Evolutionary conservation across 495 filamentous ascomycete species (phyloP).

Genomic region (Neurospora sp.): DNA sequence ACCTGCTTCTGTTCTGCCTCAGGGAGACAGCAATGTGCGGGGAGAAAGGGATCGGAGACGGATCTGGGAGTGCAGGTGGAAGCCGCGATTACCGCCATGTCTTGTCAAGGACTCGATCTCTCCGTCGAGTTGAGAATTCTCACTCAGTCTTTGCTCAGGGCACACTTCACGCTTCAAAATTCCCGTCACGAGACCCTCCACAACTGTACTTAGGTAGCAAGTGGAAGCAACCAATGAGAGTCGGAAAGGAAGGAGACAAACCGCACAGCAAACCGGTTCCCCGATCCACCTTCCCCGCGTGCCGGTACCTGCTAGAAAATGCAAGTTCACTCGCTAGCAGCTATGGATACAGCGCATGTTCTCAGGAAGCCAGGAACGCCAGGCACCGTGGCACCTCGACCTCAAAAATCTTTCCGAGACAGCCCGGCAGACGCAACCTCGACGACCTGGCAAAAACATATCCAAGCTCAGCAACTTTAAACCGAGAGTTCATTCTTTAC

Average conservation of each 20-base stretch:
- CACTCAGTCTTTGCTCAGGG: not conserved
- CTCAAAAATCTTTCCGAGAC: not conserved
- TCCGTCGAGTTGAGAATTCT: not conserved
- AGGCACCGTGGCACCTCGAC: not conserved
- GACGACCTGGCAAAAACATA: not conserved
- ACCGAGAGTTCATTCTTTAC: not conserved
- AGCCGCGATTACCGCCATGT: not conserved
- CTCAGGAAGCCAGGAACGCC: not conserved
- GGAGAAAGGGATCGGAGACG: not conserved
- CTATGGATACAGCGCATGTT: no score
- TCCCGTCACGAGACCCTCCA: not conserved
- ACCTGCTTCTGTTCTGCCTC: not conserved
- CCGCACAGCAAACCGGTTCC: not conserved
- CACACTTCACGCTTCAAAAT: not conserved
- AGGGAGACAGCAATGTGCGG: not conserved
- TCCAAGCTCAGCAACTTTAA: not conserved
- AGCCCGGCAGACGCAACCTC: not conserved
- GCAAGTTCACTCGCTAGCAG: not conserved
- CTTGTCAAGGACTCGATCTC: not conserved
- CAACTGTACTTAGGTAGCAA: not conserved
- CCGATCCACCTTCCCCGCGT: not conserved
- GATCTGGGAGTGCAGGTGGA: not conserved
- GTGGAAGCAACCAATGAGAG: not conserved
- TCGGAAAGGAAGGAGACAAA: no score
- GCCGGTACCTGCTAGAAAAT: not conserved